Conservation (phyloP, 495 filamentous ascomycete species). For the Talaromyces wortmannii region DNA sequence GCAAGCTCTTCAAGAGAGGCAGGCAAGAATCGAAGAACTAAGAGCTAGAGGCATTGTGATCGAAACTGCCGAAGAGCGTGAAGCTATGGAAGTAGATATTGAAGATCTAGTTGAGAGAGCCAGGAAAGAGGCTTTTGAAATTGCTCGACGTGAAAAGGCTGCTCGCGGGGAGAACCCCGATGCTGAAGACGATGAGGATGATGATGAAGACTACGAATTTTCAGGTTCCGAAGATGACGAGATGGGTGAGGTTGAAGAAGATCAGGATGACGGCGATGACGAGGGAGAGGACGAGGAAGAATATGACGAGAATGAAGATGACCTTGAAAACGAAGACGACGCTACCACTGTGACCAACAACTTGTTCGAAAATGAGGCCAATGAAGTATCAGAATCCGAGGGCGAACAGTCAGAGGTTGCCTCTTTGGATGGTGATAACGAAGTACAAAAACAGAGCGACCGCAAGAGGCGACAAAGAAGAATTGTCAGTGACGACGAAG, state of each 20-base stretch:
- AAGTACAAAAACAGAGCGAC: constrained; percentile 10
- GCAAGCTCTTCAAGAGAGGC: constrained; percentile 75
- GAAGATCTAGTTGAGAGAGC: constrained; percentile 86
- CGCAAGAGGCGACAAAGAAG: constrained; percentile 31
- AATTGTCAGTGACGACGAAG: constrained; percentile 46
- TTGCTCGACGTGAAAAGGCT: constrained; percentile 68
- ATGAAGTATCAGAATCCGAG: constrained; percentile 26
- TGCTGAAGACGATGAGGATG: constrained; percentile 60
- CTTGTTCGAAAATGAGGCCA: constrained; percentile 33
- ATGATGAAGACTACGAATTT: constrained; percentile 47
- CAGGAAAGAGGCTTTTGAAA: constrained; percentile 68
- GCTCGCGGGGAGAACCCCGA: constrained; percentile 49
- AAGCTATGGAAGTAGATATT: constrained; percentile 69
- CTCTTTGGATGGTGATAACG: constrained; percentile 19
- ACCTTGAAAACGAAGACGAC: constrained; percentile 34
- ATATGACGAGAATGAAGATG: constrained; percentile 25
- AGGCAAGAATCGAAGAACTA: constrained; percentile 69
- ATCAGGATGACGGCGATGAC: constrained; percentile 28
- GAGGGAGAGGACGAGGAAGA: constrained; percentile 30
- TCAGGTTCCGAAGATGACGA: constrained; percentile 29
- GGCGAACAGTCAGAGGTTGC: constrained; percentile 19
- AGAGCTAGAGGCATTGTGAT: constrained; percentile 71
- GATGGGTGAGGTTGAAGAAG: constrained; percentile 30
- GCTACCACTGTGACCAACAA: constrained; percentile 25
- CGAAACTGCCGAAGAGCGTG: constrained; percentile 81